Evolutionary conservation across 2,329 filamentous ascomycete species (phyloP).

Genomic region (Boeremia exigua): DNA sequence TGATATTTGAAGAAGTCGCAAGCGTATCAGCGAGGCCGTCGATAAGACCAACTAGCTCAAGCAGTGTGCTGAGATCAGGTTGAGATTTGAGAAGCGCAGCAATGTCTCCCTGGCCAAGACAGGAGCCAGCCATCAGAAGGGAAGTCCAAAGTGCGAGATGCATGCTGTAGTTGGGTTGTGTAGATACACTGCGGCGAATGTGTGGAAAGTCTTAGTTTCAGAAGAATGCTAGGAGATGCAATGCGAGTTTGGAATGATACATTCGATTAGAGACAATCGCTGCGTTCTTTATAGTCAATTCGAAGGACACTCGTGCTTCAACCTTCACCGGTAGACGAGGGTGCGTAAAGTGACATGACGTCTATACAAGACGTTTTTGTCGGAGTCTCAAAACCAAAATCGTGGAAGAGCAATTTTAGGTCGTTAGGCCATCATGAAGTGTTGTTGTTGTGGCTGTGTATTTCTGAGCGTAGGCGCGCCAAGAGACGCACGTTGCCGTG

Average conservation of each 20-base stretch:
- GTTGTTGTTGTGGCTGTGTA: not conserved
- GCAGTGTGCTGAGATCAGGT: slow-evolving; percentile 40
- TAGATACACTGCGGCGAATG: not conserved
- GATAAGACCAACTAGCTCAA: slow-evolving; percentile 46
- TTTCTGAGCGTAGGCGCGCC: slow-evolving; percentile 13
- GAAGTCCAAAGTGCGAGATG: slow-evolving; percentile 26
- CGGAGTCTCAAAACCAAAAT: not conserved
- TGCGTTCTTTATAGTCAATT: slow-evolving; percentile 17
- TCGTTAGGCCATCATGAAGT: slow-evolving; percentile 3
- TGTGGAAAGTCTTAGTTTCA: not conserved
- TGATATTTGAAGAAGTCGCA: slow-evolving; percentile 56
- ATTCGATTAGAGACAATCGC: not conserved
- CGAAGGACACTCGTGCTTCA: not conserved
- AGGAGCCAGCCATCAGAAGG: slow-evolving; percentile 26
- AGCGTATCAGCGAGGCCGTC: slow-evolving; percentile 49
- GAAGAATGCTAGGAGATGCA: not conserved
- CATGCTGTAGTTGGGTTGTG: slow-evolving; percentile 21
- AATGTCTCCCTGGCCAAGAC: slow-evolving; percentile 39
- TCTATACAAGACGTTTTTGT: slow-evolving; percentile 14
- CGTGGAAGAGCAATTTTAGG: not conserved
- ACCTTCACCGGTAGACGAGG: slow-evolving; percentile 1
- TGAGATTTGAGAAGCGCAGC: slow-evolving; percentile 41
- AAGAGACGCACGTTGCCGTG: not conserved
- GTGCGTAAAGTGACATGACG: slow-evolving; percentile 12
- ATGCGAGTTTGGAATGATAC: slow-evolving; percentile 3